Evolutionary conservation across 768 basidiomycete species (phyloP).

Genomic region (Coprinopsis marcescibilis): DNA sequence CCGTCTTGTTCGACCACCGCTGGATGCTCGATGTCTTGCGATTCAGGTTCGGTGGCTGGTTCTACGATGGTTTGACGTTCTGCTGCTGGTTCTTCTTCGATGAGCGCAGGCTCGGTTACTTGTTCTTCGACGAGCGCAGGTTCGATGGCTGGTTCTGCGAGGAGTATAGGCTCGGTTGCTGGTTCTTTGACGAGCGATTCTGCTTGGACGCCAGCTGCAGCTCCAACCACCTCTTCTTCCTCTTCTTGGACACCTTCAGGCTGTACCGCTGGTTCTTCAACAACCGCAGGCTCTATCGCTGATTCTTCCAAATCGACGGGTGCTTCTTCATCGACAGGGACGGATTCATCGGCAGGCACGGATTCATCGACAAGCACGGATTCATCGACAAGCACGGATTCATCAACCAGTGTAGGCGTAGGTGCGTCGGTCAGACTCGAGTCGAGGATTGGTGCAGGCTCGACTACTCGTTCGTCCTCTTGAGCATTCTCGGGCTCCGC

Average conservation of each 20-base stretch:
- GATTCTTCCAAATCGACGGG: neutral
- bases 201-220: too few relatives aligned
- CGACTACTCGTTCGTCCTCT: neutral
- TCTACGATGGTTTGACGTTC: too few relatives aligned
- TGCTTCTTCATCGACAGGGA: neutral
- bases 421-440: neutral
- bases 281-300: neutral
- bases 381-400: neutral
- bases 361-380: neutral
- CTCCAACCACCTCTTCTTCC: neutral
- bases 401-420: too few relatives aligned
- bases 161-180: too few relatives aligned
- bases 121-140: too few relatives aligned
- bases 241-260: neutral
- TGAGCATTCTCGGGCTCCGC: neutral
- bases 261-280: constrained; percentile 5
- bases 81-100: too few relatives aligned
- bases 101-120: too few relatives aligned
- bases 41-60: too few relatives aligned
- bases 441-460: neutral
- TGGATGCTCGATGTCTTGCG: too few relatives aligned
- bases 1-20: too few relatives aligned
- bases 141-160: too few relatives aligned
- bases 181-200: too few relatives aligned
- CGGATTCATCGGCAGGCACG: neutral